Evolutionary conservation across 2,329 filamentous ascomycete genomes (phyloP).

Genomic region (Juglanconis juglandina): DNA sequence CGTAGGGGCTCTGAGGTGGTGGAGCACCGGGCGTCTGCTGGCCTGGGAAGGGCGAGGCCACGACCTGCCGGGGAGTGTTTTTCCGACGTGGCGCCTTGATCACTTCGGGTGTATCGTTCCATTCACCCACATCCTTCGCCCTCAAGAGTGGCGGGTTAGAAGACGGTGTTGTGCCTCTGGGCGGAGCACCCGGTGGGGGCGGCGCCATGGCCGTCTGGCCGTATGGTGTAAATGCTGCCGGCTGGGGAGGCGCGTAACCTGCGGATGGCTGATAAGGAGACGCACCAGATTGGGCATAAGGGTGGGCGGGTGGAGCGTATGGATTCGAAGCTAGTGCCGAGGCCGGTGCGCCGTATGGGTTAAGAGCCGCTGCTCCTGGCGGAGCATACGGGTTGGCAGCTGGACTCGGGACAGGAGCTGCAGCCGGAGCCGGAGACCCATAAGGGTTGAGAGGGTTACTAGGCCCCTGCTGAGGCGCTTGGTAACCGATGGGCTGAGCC

Average conservation of each 20-base stretch:
- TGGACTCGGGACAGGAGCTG: not conserved
- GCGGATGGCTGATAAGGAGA: constrained; percentile 24
- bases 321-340: constrained; percentile 29
- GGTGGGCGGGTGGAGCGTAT: constrained; percentile 31
- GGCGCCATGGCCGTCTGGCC: constrained; percentile 29
- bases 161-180: constrained; percentile 64
- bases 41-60: constrained; percentile 72
- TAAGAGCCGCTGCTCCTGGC: constrained; percentile 20
- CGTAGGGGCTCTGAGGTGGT: constrained; percentile 56
- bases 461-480: constrained; percentile 40
- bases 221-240: constrained; percentile 32
- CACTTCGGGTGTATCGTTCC: constrained; percentile 94
- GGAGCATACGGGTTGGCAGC: constrained; percentile 14
- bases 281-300: constrained; percentile 24
- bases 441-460: constrained; percentile 33
- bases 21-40: constrained; percentile 42
- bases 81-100: constrained; percentile 71
- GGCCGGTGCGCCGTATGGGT: constrained; percentile 28
- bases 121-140: constrained; percentile 70
- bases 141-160: constrained; percentile 65
- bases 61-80: constrained; percentile 68
- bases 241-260: constrained; percentile 29
- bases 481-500: constrained; percentile 46
- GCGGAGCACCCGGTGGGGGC: constrained; percentile 31
- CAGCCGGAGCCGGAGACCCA: constrained; percentile 24